Percentiles rank a stretch among this genome's conserved stretches.
These are phyloP conservation scores for Paracoccidioides lutzii DNA, from an alignment of 2,329 filamentous ascomycete genomes.

Conservation along the genomic window DNA sequence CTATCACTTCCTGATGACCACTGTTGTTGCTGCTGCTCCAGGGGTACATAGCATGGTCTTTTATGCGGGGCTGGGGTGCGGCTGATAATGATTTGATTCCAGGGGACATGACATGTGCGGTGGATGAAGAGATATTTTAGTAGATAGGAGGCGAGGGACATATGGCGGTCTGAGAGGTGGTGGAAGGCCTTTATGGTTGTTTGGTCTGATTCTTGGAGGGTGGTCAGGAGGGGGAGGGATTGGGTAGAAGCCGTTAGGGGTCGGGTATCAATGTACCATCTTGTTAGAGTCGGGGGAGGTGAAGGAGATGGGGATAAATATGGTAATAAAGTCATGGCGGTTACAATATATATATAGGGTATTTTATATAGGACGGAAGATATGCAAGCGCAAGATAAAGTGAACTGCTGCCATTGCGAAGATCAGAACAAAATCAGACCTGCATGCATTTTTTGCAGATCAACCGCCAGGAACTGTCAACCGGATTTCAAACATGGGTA, in stretches of 20 bases:
- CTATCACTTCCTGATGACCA: neutral
- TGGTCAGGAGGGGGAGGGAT: conserved; percentile 28
- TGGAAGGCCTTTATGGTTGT: conserved; percentile 37
- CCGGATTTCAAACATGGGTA: neutral
- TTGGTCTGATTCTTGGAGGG: conserved; percentile 37
- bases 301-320: neutral
- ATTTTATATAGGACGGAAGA: neutral
- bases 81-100: conserved; percentile 43
- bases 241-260: conserved; percentile 18
- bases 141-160: conserved; percentile 48
- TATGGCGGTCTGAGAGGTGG: conserved; percentile 44
- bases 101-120: conserved; percentile 41
- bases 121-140: conserved; percentile 50
- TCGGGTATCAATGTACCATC: conserved; percentile 36
- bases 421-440: neutral
- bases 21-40: neutral
- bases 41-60: conserved; percentile 41
- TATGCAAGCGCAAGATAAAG: neutral
- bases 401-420: neutral
- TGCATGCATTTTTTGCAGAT: too few species aligned
- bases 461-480: neutral
- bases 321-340: conserved; percentile 5
- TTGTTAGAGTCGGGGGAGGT: conserved; percentile 16
- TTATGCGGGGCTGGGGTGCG: conserved; percentile 37
- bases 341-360: neutral